phyloP scores from a whole-genome alignment of 805 yeast genomes.

The Schwanniomyces sp. region DNA sequence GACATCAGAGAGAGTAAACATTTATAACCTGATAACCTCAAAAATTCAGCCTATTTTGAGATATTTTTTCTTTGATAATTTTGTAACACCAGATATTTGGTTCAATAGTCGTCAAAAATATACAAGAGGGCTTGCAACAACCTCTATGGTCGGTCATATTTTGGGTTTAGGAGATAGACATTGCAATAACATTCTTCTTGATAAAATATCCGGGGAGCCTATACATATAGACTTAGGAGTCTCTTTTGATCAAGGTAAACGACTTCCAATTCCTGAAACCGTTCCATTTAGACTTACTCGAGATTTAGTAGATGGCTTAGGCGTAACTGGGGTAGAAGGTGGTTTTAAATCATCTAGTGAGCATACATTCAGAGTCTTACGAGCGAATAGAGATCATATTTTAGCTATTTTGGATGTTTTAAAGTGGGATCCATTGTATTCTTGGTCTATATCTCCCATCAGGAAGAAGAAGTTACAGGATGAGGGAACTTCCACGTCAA shows the following conservation, averaged over 20 bases:
- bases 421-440: conserved; percentile 88
- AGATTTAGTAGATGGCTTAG: conserved; percentile 86
- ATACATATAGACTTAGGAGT: conserved; percentile 96
- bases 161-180: conserved; percentile 96
- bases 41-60: conserved; percentile 68
- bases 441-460: conserved; percentile 86
- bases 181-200: conserved; percentile 85
- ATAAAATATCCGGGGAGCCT: conserved; percentile 81
- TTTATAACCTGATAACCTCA: conserved; percentile 46
- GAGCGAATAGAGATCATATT: conserved; percentile 67
- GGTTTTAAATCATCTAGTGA: conserved; percentile 73
- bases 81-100: conserved; percentile 73
- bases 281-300: conserved; percentile 92
- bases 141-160: conserved; percentile 84
- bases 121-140: conserved; percentile 76
- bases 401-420: conserved; percentile 81
- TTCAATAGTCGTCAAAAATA: conserved; percentile 61
- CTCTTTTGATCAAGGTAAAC: conserved; percentile 91
- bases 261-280: conserved; percentile 82
- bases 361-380: conserved; percentile 64
- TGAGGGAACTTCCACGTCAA: conserved; percentile 18
- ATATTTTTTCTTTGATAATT: conserved; percentile 67
- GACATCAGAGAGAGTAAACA: conserved; percentile 40
- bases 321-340: conserved; percentile 83
- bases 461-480: conserved; percentile 56